phyloP scores from a whole-genome alignment of 495 filamentous ascomycete species.

The Podospora didyma region DNA sequence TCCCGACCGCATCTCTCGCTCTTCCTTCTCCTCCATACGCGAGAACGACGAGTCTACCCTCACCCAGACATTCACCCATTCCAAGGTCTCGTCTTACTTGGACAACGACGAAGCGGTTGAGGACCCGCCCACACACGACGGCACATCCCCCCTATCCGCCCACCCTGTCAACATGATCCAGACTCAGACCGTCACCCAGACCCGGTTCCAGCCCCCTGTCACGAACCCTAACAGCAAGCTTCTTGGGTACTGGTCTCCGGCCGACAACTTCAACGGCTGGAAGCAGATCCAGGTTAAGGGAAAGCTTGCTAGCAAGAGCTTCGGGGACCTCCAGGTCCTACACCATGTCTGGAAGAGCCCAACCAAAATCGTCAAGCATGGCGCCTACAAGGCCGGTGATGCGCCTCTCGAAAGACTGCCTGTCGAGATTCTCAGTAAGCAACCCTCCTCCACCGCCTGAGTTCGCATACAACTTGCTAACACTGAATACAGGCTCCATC shows the following conservation, averaged over 20 bases:
- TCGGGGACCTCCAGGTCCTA: constrained; percentile 60
- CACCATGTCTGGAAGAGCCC: constrained; percentile 50
- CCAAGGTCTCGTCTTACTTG: constrained; percentile 57
- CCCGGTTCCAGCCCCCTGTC: constrained; percentile 45
- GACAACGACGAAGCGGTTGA: constrained; percentile 42
- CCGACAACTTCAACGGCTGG: constrained; percentile 68
- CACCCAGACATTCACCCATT: constrained; percentile 68
- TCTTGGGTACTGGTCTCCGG: constrained; percentile 64
- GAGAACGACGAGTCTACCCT: constrained; percentile 47
- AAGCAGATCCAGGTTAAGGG: constrained; percentile 65
- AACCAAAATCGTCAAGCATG: constrained; percentile 24
- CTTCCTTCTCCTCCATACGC: constrained; percentile 55
- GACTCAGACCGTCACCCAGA: constrained; percentile 31
- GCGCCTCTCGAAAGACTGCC: constrained; percentile 64
- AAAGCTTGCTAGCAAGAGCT: constrained; percentile 67
- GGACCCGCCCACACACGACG: constrained; percentile 25
- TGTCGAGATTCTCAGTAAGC: constrained; percentile 68
- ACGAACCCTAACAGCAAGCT: constrained; percentile 44
- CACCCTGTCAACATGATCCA: constrained; percentile 34
- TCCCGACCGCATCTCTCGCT: constrained; percentile 42
- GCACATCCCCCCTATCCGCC: constrained; percentile 9
- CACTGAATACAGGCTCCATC: constrained; percentile 56
- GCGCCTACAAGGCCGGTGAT: constrained; percentile 30
- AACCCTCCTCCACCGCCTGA: background rate
- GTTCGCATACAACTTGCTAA: constrained; percentile 11